Percentiles rank a stretch among this genome's conserved stretches.
These are phyloP conservation scores for Pythium dissimile DNA, from an alignment of 352 stramenopile species.

Conservation along the genomic window DNA sequence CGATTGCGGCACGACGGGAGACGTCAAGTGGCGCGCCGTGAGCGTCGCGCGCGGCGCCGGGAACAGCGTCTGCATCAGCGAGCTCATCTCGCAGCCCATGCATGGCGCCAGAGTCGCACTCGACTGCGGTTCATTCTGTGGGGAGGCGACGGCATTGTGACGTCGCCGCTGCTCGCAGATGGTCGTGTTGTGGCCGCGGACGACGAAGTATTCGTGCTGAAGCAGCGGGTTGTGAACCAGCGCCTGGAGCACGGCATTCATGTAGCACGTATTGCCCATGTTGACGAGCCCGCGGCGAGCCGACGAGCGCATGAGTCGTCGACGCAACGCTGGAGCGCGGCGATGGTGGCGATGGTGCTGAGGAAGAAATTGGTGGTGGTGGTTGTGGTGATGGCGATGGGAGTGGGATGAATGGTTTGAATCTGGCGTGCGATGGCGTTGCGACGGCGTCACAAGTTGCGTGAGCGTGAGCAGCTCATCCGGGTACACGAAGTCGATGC, in stretches of 20 bases:
- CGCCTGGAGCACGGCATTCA: constrained; percentile 77
- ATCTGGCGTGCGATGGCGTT: neutral
- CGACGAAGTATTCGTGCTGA: constrained; percentile 68
- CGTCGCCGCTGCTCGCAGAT: constrained; percentile 61
- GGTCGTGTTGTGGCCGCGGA: constrained; percentile 50
- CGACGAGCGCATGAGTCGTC: constrained; percentile 22
- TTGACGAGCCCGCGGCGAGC: constrained; percentile 63
- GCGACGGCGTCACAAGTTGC: constrained; percentile 19
- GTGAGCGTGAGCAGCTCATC: constrained; percentile 22
- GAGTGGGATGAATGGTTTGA: neutral
- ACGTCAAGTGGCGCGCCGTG: constrained; percentile 21
- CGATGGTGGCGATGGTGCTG: neutral
- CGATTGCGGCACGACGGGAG: constrained; percentile 53
- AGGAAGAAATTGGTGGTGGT: neutral
- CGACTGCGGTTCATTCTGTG: neutral
- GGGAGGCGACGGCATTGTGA: constrained; percentile 19
- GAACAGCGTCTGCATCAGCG: constrained; percentile 27
- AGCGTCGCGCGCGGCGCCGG: constrained; percentile 21
- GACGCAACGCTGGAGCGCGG: constrained; percentile 11
- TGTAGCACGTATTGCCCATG: constrained; percentile 85
- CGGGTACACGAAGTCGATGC: constrained; percentile 62
- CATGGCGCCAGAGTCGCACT: constrained; percentile 20
- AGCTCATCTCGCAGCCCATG: constrained; percentile 53
- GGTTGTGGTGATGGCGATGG: neutral
- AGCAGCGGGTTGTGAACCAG: constrained; percentile 68